Base-by-base conservation (phyloP, 2,329 filamentous ascomycete genomes). In the Trichoderma asperellum region DNA sequence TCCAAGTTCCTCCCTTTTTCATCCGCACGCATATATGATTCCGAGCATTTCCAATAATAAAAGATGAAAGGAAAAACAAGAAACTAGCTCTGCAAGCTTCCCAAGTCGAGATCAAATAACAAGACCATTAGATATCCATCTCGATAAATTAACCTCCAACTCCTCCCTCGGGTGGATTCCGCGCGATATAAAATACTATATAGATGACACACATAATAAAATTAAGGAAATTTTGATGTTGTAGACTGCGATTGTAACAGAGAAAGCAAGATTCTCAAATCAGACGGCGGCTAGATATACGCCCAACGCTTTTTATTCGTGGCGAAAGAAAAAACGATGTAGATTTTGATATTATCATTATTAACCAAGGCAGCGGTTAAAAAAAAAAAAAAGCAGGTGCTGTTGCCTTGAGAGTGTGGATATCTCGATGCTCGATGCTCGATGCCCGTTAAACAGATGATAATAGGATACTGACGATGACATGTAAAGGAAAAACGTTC, bases 281-380 rank as follows among this genome's bases (percentile, higher is more conserved):
- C 57, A 34, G 47, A 34, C 18, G 49, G 43, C 34, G 21, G 43
- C 14, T 61, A 43, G 37, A 64, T 58, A 49, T 35, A 27, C 34
- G 52, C 59, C 58, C 47, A 60, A 27, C 43, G 60, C 43, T 58
- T 57, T 67, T 59, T n/a, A 11, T 11, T 18, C 21, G 16, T 47
- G 47, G 24, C 29, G 55, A 34, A 71, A n/a, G 18, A 43, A 43
- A n/a, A 43, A 43, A n/a, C 18, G 40, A 14, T n/a, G 18, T 43
- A n/a, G 73, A 74, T 74, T 49, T 49, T 49, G 75, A 75, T 76
- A 77, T 77, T 77, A 77, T 77, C 76, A 77, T 77, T 77, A 77
- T 77, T 73, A 75, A 77, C 70, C 75, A 72, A 73, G 67, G 60
- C 53, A 62, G 16, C 29, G 32, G 32, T 32, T 11, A 34, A 24